Conservation (phyloP, 2,329 filamentous ascomycete genomes). For the Verticillium albo-atrum region DNA sequence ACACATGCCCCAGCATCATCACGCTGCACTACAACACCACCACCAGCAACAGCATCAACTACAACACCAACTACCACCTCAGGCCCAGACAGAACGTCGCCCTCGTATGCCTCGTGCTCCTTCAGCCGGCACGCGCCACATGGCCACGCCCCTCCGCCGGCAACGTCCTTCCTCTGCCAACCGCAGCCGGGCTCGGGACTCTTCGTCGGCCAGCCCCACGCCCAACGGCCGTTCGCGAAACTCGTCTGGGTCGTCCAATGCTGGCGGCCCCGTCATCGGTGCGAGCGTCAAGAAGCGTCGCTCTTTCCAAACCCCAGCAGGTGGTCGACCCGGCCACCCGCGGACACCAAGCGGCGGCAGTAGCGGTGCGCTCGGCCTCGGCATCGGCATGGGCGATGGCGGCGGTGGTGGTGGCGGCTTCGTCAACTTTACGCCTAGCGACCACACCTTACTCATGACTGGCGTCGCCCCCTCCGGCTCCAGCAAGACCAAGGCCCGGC, state of each 20-base stretch:
- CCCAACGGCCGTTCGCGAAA: constrained; percentile 29
- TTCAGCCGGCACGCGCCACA: constrained; percentile 48
- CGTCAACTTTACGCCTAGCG: constrained; percentile 84
- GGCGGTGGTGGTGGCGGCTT: constrained; percentile 51
- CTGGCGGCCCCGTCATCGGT: constrained; percentile 32
- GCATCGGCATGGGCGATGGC: constrained; percentile 19
- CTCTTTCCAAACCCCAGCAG: constrained; percentile 14
- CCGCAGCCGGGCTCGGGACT: constrained; percentile 16
- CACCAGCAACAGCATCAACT: constrained; percentile 14
- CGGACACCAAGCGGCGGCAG: constrained; percentile 20
- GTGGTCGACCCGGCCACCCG: constrained; percentile 7
- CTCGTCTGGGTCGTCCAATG: constrained; percentile 32
- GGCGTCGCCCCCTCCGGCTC: constrained; percentile 90
- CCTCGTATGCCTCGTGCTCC: constrained; percentile 47
- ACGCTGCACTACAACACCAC: constrained; percentile 7
- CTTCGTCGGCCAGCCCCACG: constrained; percentile 30
- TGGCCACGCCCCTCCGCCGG: constrained; percentile 38
- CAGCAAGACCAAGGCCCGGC: constrained; percentile 88
- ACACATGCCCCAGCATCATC: constrained; percentile 22
- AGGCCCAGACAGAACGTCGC: constrained; percentile 26
- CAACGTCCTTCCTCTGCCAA: constrained; percentile 28
- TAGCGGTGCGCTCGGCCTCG: constrained; percentile 10
- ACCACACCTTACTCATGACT: constrained; percentile 74
- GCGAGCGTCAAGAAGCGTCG: constrained; percentile 33
- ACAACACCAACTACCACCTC: constrained; percentile 13